Conservation (phyloP, 2,329 filamentous ascomycete genomes). For the Cladophialophora yegresii region DNA sequence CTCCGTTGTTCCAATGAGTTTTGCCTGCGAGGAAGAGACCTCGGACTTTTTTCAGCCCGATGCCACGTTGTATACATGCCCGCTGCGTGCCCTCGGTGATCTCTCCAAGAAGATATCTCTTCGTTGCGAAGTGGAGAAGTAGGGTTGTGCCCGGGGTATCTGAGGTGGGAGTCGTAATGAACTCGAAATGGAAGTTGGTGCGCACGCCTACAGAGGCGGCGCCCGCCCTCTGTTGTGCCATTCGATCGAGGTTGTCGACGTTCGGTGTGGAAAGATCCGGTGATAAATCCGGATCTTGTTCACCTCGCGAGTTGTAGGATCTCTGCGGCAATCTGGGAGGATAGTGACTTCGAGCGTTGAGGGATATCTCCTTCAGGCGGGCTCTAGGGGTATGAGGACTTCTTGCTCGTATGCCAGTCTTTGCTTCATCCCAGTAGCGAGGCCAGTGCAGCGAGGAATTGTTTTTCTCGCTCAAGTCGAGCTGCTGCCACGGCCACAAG, state of each 20-base stretch:
- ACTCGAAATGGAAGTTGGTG: conserved; percentile 68
- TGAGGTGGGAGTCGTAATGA: conserved; percentile 79
- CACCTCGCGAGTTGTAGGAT: background rate
- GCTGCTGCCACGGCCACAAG: background rate
- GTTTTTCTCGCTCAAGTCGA: background rate
- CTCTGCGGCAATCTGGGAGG: background rate
- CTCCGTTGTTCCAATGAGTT: conserved; percentile 78
- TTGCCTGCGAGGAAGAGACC: conserved; percentile 82
- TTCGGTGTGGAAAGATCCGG: background rate
- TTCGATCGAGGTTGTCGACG: background rate
- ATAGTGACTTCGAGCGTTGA: background rate
- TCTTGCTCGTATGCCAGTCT: conserved; percentile 3
- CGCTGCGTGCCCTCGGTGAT: conserved; percentile 83
- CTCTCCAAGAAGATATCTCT: conserved; percentile 82
- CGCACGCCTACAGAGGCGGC: conserved; percentile 21
- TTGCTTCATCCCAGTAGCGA: conserved; percentile 12
- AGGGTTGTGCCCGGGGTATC: conserved; percentile 82
- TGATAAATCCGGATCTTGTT: background rate
- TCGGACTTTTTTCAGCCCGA: conserved; percentile 65
- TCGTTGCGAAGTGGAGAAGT: conserved; percentile 75
- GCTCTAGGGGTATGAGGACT: conserved; percentile 6
- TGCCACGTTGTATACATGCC: conserved; percentile 67
- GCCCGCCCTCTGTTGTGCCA: conserved; percentile 16
- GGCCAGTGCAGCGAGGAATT: background rate
- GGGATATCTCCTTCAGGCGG: conserved; percentile 1